Evolutionary conservation across 73 alveolate genomes (phyloP), one percentile per base, ranked within the genome.

Genomic region (Stentor roeselii): DNA sequence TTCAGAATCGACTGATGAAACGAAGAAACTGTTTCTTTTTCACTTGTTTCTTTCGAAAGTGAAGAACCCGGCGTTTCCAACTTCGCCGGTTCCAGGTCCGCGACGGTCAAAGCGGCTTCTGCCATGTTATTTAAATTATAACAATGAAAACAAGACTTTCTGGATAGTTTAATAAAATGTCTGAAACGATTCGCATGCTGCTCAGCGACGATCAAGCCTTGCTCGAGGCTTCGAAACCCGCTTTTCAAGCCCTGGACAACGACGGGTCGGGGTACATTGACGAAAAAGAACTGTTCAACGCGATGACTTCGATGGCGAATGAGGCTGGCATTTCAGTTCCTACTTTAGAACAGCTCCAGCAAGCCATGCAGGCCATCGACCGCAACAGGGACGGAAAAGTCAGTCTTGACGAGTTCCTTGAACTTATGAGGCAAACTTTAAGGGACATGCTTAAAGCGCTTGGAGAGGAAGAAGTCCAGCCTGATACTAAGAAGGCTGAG

Each of bases 361-460:
- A n/a, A 67, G 34, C 37, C 14, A 32, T 32, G 0, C 75, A 2
- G 77, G 2, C 83, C 6, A n/a, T 76, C 78, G 92, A 86, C 82
- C 38, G 67, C 32, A 82, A 75, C 50, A 41, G 78, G 3, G 92
- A 86, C 36, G 89, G 89, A 15, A 6, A 38, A 3, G 76, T 86
- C 21, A 75, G 84, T 35, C 60, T 82, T n/a, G 78, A 60, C 21
- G 92, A 86, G 76, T 86, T 80, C 78, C 27, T 86, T 36, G 82
- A 75, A 86, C 78, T 82, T 14, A 89, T 86, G 0, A 86, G 84
- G 36, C 61, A 78, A 21, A 39, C 78, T 21, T 32, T 67, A 32
- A 21, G 80, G 37, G 80, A 67, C 14, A 21, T 67, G 80, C n/a
- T 67, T 0, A 32, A 32, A 1, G 74, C 15, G 74, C 74, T 31